A percentile compares a stretch with the other conserved stretches of the same genome.
phyloP scores from a whole-genome alignment of 768 basidiomycete species.

The Termitomyces eurrhizus region DNA sequence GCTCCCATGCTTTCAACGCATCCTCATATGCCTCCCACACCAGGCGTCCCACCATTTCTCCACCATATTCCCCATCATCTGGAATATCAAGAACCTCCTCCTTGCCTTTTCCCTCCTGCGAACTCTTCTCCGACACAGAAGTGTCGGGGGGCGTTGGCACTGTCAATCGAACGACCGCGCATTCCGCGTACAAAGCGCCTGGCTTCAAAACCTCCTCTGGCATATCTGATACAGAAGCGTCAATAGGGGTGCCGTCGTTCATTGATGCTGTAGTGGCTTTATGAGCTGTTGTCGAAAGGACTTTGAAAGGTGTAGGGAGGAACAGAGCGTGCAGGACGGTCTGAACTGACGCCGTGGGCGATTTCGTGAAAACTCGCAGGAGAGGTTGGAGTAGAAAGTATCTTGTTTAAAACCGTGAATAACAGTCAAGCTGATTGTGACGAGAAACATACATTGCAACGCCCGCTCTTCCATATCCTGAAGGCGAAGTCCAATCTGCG shows the following conservation, averaged over 20 bases:
- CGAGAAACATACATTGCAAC: constrained; percentile 42
- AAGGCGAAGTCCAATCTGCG: constrained; percentile 38
- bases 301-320: constrained; percentile 76
- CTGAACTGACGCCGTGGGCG: constrained; percentile 61
- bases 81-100: constrained; percentile 32
- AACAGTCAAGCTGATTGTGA: constrained; percentile 7
- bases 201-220: constrained; percentile 70
- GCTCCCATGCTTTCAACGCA: constrained; percentile 66
- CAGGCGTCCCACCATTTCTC: constrained; percentile 59
- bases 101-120: constrained; percentile 20
- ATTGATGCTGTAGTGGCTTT: background rate
- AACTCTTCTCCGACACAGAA: constrained; percentile 18
- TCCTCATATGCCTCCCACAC: constrained; percentile 79
- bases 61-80: constrained; percentile 71
- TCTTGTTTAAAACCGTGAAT: constrained; percentile 29
- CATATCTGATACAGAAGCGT: constrained; percentile 19
- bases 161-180: constrained; percentile 53
- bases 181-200: constrained; percentile 75
- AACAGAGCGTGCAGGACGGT: constrained; percentile 79
- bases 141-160: constrained; percentile 26
- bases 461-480: constrained; percentile 37
- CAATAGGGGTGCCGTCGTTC: constrained; percentile 11
- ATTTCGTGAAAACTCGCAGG: constrained; percentile 66
- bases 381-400: constrained; percentile 68
- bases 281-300: constrained; percentile 27